Percentiles rank a stretch among this genome's conserved stretches.
Evolutionary conservation across 2,329 filamentous ascomycete species (phyloP).

Genomic region (Dactylellina leptospora): DNA sequence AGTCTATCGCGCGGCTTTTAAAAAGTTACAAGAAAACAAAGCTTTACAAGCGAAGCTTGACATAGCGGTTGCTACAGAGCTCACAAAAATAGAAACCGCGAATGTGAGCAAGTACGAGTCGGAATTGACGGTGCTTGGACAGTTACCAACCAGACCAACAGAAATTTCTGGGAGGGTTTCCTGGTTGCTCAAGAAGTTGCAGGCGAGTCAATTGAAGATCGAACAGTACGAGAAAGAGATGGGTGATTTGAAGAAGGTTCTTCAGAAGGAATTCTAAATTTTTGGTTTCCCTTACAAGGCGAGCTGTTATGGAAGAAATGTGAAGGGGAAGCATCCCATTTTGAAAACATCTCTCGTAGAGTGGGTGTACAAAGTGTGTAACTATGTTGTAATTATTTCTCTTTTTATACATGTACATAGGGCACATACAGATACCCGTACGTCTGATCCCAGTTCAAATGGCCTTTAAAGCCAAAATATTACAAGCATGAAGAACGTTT

Average conservation of each 20-base stretch:
- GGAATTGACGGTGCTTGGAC: slow-evolving; percentile 63
- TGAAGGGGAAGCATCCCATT: no score
- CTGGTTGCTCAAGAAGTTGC: slow-evolving; percentile 65
- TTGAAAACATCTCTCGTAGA: no score
- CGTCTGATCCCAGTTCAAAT: no score
- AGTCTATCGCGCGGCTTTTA: slow-evolving; percentile 85
- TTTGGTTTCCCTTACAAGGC: no score
- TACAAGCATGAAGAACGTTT: no score
- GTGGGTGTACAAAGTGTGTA: no score
- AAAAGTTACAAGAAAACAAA: slow-evolving; percentile 60
- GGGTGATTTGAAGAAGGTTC: slow-evolving; percentile 64
- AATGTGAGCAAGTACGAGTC: slow-evolving; percentile 65
- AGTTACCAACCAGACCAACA: slow-evolving; percentile 62
- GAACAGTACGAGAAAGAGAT: slow-evolving; percentile 64
- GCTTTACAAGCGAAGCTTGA: slow-evolving; percentile 58
- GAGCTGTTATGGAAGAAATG: no score
- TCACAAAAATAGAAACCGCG: slow-evolving; percentile 63
- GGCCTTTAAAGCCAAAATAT: no score
- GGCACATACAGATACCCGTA: slow-evolving; percentile 39
- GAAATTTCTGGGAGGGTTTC: slow-evolving; percentile 62
- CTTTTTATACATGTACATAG: slow-evolving; percentile 39
- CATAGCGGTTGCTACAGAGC: slow-evolving; percentile 62
- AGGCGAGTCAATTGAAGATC: slow-evolving; percentile 63
- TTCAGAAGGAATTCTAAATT: slow-evolving; percentile 63
- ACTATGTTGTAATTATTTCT: neutral